Evolutionary conservation across 371 early-diverging fungal species (phyloP), one percentile per base, ranked within the genome.

Genomic region (Sporodiniella umbellata): DNA sequence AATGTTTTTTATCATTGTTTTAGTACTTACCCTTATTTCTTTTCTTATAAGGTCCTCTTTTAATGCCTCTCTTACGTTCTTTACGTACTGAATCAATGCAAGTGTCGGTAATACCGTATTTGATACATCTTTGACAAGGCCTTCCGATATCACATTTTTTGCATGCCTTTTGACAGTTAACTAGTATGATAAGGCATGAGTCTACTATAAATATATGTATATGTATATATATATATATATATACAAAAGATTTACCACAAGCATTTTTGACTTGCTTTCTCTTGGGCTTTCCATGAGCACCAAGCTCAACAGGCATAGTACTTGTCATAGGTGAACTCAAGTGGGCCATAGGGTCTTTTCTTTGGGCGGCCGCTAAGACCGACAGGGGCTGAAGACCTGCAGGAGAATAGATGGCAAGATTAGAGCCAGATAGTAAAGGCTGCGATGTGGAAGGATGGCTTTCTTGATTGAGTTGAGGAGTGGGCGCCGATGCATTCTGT

Each of bases 141-240:
- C 94, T 68, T n/a, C 78, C 80, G 35, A 88, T 79, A 53, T 92
- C 92, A 61, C 94, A 93, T 64, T 90, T 92, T 66, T 93, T 93
- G 66, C 94, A 93, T 0, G 93, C 90, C 57, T 85, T 84, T 69
- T 91, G 88, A 60, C 94, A 93, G 50, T 92, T 89, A 46, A 87
- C 86, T 77, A 50, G 26, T 22, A 48, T 19, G 17, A 35, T 1
- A 35, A 35, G 10, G 10, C 4, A 7, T 35, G 5, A 3, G 35
- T 22, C 6, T n/a, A 17, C 25, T 19, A 10, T n/a, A n/a, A n/a
- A n/a, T n/a, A n/a, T n/a, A n/a, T n/a, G n/a, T n/a, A n/a, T n/a
- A n/a, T n/a, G n/a, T n/a, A n/a, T n/a, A n/a, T n/a, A n/a, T n/a
- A n/a, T n/a, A n/a, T n/a, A n/a, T n/a, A n/a, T n/a, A n/a, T n/a